These are phyloP conservation scores for Daldinia vernicosa DNA, from an alignment of 495 filamentous ascomycete species.

Conservation along the genomic window DNA sequence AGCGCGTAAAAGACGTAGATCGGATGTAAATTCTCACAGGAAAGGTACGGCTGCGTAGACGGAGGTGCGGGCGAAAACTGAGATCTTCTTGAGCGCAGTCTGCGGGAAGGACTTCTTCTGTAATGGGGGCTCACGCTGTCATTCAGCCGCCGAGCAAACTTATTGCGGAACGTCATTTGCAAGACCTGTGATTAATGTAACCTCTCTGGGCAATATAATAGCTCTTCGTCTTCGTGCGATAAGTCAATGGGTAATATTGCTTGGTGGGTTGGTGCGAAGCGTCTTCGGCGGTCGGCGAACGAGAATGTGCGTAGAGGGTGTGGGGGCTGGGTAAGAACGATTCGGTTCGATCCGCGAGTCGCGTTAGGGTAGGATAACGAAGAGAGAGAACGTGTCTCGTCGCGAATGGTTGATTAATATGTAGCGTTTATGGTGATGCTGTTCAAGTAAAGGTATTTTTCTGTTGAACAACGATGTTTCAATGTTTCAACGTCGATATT, in stretches of 20 bases:
- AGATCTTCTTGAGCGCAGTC: conserved; percentile 38
- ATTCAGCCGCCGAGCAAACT: conserved; percentile 41
- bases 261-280: background rate
- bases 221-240: background rate
- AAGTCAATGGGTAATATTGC: conserved; percentile 2
- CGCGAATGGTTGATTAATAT: background rate
- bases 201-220: conserved; percentile 1
- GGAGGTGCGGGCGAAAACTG: conserved; percentile 48
- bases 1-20: background rate
- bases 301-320: conserved; percentile 3
- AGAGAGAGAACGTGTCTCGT: background rate
- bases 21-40: conserved; percentile 47
- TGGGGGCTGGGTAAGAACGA: conserved; percentile 7
- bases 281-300: background rate
- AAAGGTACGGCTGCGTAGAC: conserved; percentile 52
- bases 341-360: background rate
- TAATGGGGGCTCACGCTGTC: conserved; percentile 41
- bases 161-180: conserved; percentile 45
- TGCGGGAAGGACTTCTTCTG: conserved; percentile 23
- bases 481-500: background rate
- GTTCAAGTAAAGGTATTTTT: conserved; percentile 1
- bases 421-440: conserved; percentile 3
- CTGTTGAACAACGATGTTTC: background rate
- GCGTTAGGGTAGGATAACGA: background rate
- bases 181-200: conserved; percentile 13